Percentiles rank a stretch among this genome's conserved stretches.
phyloP scores from a whole-genome alignment of 306 rosid species.

The Lathyrus aphaca region DNA sequence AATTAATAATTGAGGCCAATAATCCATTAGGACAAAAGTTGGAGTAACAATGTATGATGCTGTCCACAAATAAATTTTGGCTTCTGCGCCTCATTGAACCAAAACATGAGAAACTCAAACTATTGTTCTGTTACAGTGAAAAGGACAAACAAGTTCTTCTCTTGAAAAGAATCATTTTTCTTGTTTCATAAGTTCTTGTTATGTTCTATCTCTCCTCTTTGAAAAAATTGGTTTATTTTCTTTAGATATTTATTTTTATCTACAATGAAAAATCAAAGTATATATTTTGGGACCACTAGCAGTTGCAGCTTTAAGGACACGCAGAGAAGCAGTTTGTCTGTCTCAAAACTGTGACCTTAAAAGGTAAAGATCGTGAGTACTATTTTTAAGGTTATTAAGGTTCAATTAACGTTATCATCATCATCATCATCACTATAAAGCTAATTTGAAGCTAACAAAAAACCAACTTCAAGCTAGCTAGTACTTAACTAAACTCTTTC shows the following conservation, averaged over 20 bases:
- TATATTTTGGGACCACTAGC: conserved; percentile 30
- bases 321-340: conserved; percentile 17
- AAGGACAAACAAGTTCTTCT: conserved; percentile 37
- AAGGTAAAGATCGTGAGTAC: conserved; percentile 1
- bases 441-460: neutral
- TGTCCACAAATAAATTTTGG: conserved; percentile 34
- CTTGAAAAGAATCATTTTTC: neutral
- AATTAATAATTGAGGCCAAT: conserved; percentile 15
- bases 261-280: conserved; percentile 7
- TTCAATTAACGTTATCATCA: neutral
- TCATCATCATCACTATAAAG: neutral
- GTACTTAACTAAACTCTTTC: neutral
- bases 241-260: neutral
- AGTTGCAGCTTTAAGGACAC: conserved; percentile 36
- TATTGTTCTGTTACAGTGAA: conserved; percentile 5
- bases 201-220: neutral
- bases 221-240: neutral
- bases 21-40: conserved; percentile 25
- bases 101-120: neutral
- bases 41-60: conserved; percentile 23
- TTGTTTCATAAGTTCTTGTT: neutral
- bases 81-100: conserved; percentile 25
- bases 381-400: conserved; percentile 11
- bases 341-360: conserved; percentile 26
- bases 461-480: conserved; percentile 1